Evolutionary conservation across 1,284 basidiomycete species (phyloP), one percentile per base, ranked within the genome.

Genomic region (Golubevia sp.): DNA sequence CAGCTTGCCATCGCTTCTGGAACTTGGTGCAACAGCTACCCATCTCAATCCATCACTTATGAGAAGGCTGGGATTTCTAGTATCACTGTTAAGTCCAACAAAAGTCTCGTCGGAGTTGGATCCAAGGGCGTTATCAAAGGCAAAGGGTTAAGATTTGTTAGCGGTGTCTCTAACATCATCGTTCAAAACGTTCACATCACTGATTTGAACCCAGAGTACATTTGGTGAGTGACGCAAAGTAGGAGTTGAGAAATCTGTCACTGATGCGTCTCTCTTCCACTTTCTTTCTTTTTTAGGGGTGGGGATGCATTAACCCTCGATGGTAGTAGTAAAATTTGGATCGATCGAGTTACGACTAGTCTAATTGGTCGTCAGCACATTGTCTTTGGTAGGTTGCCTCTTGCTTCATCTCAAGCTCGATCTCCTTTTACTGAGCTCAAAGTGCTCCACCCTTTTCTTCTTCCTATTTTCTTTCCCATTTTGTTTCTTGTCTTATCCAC

Each of bases 361-460:
- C 44, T 57, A 18, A 69, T 73, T 20, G 71, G 71, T 8, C 55
- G 71, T 0, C 71, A 73, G 48, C 59, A 67, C 15, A 63, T 73
- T 53, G 66, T 67, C 3, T 64, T 61, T 1, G 66, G 64, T 20
- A 63, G 65, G 34, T 11, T 49, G 2, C 13, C 62, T n/a, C n/a
- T n/a, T n/a, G n/a, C n/a, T n/a, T n/a, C n/a, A n/a, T n/a, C n/a
- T n/a, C n/a, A n/a, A n/a, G n/a, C n/a, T n/a, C n/a, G n/a, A n/a
- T n/a, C n/a, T n/a, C n/a, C n/a, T n/a, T n/a, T n/a, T n/a, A n/a
- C n/a, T n/a, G n/a, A n/a, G n/a, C n/a, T n/a, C n/a, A n/a, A n/a
- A n/a, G n/a, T n/a, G n/a, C n/a, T n/a, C n/a, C n/a, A n/a, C n/a
- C n/a, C n/a, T n/a, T n/a, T n/a, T n/a, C n/a, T n/a, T n/a, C n/a